A percentile compares a stretch with the other conserved stretches of the same genome.
phyloP scores from a whole-genome alignment of 441 rosid genomes.

The Sinapis alba region DNA sequence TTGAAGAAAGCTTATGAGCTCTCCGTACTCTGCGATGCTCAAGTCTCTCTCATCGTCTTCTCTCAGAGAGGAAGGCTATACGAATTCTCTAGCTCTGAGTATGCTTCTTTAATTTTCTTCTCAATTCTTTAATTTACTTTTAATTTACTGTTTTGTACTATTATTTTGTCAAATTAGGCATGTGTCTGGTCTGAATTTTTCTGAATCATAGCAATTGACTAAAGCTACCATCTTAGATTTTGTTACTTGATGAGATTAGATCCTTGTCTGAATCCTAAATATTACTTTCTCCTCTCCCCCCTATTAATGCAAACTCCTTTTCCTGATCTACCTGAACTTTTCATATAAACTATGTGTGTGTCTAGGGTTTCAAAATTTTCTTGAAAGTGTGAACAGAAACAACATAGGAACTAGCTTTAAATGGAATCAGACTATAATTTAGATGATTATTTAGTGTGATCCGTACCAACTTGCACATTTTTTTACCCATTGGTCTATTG shows the following conservation, averaged over 20 bases:
- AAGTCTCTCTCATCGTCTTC: slow-evolving; percentile 63
- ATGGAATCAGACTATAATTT: too few species aligned
- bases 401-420: slow-evolving; percentile 30
- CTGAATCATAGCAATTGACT: slow-evolving; percentile 28
- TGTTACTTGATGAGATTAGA: slow-evolving; percentile 31
- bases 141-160: too few species aligned
- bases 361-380: slow-evolving; percentile 33
- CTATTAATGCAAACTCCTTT: neutral
- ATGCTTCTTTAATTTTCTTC: slow-evolving; percentile 28
- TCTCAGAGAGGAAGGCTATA: slow-evolving; percentile 60
- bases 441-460: slow-evolving; percentile 17
- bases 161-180: too few species aligned
- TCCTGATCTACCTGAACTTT: slow-evolving; percentile 23
- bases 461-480: slow-evolving; percentile 34
- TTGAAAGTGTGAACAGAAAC: slow-evolving; percentile 23
- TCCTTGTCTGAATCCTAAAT: slow-evolving; percentile 17
- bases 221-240: slow-evolving; percentile 19
- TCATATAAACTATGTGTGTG: too few species aligned
- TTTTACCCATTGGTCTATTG: too few species aligned
- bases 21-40: slow-evolving; percentile 70
- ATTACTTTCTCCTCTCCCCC: slow-evolving; percentile 12
- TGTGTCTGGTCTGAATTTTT: slow-evolving; percentile 28
- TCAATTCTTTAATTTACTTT: neutral
- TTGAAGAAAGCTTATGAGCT: slow-evolving; percentile 81
- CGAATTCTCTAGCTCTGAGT: slow-evolving; percentile 62